Evolutionary conservation across 345 rosid species (phyloP).

Genomic region (Anastatica hierochuntica): DNA sequence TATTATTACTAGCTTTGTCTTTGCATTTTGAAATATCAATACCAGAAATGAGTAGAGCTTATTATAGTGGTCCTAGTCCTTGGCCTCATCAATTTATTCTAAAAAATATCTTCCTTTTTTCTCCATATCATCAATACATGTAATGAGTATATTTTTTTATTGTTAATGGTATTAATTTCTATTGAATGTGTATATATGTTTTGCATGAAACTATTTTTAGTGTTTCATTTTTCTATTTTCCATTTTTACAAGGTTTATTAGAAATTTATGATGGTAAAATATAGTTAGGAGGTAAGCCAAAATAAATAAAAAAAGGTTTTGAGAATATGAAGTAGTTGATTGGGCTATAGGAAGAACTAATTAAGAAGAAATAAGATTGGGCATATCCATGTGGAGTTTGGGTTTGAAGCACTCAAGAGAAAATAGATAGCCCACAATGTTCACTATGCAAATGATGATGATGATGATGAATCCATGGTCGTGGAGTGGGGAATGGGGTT

Average conservation of each 20-base stretch:
- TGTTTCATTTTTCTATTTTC: too few relatives aligned
- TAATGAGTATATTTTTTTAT: too few relatives aligned
- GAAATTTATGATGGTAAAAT: too few relatives aligned
- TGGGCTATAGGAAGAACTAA: not conserved
- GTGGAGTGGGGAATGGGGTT: constrained; percentile 29
- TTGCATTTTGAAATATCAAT: constrained; percentile 14
- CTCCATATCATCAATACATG: too few relatives aligned
- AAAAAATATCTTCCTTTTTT: constrained; percentile 7
- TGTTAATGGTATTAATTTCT: too few relatives aligned
- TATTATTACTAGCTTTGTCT: constrained; percentile 20
- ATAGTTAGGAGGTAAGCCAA: too few relatives aligned
- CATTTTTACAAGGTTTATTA: too few relatives aligned
- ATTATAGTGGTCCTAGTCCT: constrained; percentile 31
- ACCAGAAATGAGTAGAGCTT: constrained; percentile 27
- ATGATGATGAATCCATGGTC: constrained; percentile 13
- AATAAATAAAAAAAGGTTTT: too few relatives aligned
- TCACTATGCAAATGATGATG: not conserved
- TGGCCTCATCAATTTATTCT: constrained; percentile 24
- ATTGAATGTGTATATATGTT: too few relatives aligned
- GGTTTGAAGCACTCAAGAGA: constrained; percentile 16
- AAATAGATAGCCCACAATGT: constrained; percentile 21
- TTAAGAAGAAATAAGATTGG: constrained; percentile 6
- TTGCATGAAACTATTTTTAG: too few relatives aligned
- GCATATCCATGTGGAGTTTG: too few relatives aligned
- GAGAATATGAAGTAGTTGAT: too few relatives aligned